Evolutionary conservation across 805 yeast species (phyloP).

Genomic region (Tetrapisispora nanseiensis): DNA sequence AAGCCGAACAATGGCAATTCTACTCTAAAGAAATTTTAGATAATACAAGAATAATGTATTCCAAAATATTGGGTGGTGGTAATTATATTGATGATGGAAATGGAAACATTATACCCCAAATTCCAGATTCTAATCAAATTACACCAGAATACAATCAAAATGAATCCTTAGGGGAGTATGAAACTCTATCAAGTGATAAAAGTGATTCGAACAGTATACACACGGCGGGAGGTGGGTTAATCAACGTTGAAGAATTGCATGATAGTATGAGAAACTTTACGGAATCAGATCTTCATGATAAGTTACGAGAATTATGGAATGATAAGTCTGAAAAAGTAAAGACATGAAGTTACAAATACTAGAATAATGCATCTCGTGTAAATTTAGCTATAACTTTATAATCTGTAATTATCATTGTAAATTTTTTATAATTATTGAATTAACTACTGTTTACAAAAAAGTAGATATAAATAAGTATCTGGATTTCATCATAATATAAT

Average conservation of each 20-base stretch:
- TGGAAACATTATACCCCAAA: slow-evolving; percentile 22
- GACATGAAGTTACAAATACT: too few species aligned
- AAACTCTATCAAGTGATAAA: neutral
- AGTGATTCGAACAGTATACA: neutral
- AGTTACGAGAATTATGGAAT: slow-evolving; percentile 2
- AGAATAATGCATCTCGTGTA: neutral
- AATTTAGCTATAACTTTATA: too few species aligned
- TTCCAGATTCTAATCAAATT: slow-evolving; percentile 6
- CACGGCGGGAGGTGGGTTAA: slow-evolving; percentile 7
- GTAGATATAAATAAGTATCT: too few species aligned
- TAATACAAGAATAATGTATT: slow-evolving; percentile 29
- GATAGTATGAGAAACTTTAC: slow-evolving; percentile 14
- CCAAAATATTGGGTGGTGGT: slow-evolving; percentile 30
- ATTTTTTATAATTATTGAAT: neutral
- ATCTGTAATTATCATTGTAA: neutral
- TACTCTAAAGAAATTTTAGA: slow-evolving; percentile 23
- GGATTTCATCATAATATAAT: too few species aligned
- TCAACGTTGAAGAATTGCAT: slow-evolving; percentile 12
- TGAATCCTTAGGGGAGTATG: neutral
- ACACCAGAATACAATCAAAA: neutral
- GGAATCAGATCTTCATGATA: slow-evolving; percentile 12
- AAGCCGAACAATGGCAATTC: slow-evolving; percentile 20
- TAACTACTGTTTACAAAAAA: neutral
- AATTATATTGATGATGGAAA: slow-evolving; percentile 24
- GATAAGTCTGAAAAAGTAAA: neutral